Evolutionary conservation across 2,329 filamentous ascomycete genomes (phyloP), one percentile per base, ranked within the genome.

Genomic region (Trichoderma cornu-damae): DNA sequence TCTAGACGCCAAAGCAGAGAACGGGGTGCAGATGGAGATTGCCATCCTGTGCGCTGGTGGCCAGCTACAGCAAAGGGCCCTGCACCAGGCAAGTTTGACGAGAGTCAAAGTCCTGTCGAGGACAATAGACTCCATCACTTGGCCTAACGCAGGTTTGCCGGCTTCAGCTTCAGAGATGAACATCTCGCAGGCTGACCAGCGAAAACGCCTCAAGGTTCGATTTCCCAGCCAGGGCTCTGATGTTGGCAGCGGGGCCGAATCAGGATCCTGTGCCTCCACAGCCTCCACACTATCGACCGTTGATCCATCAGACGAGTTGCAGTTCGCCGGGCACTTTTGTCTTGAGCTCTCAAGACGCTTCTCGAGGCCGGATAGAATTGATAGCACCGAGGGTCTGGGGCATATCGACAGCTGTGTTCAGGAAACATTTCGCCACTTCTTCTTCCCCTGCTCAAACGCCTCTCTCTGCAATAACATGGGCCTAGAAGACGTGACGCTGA

Each of bases 241-340:
- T 42, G 2, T 16, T 8, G 8, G 5, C 1, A n/a, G 18, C 2
- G 49, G 34, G 4, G 26, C 12, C 6, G 28, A 30, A 34, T 32
- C 26, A 24, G 3, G 8, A 16, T 42, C 49, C 12, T 16, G 9
- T n/a, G 12, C 7, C 7, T 52, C 49, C 22, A 16, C 20, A 16
- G 1, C 49, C 8, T 28, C 26, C 9, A 34, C 49, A 16, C 37
- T 24, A 3, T 32, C 26, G 7, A 24, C 26, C 4, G 6, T 22
- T 9, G 14, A 6, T 9, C 9, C 37, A 1, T 4, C 26, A 9
- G 37, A 52, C 1, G 9, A 43, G 5, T 30, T 34, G 3, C 49
- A 52, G 26, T 37, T 52, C n/a, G 43, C 37, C 3, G 49, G 49
- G 2, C 49, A 52, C 14, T 52, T 52, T 30, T 52, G 49, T 16